These are phyloP conservation scores for Crotalaria pallida DNA, from an alignment of 306 rosid genomes.

Conservation along the genomic window DNA sequence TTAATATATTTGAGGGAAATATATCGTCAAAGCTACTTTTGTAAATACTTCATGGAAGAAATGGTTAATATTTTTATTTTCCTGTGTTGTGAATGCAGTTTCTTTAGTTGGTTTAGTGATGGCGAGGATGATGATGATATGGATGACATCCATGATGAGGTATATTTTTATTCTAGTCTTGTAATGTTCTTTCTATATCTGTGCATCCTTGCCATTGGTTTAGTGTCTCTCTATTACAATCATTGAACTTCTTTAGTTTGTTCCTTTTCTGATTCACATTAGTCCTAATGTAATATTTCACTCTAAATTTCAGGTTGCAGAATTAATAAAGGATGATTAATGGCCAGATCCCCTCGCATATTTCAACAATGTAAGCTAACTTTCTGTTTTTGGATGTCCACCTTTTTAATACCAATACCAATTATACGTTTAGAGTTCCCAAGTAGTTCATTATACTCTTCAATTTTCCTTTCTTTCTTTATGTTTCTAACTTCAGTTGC, in stretches of 20 bases:
- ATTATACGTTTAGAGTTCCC: neutral
- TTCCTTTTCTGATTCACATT: neutral
- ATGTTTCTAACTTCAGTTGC: constrained; percentile 12
- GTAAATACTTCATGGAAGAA: neutral
- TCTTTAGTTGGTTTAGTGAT: constrained; percentile 57
- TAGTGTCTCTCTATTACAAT: neutral
- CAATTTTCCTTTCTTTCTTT: neutral
- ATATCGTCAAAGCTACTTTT: neutral
- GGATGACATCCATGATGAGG: constrained; percentile 90
- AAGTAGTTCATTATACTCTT: neutral
- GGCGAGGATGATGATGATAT: constrained; percentile 69
- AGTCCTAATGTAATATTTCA: neutral
- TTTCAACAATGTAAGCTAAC: constrained; percentile 61
- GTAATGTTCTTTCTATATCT: constrained; percentile 29
- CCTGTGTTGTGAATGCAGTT: constrained; percentile 32
- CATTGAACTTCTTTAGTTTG: neutral
- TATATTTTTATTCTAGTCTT: constrained; percentile 20
- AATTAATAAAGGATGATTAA: constrained; percentile 77
- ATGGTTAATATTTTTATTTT: neutral
- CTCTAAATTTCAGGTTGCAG: constrained; percentile 36
- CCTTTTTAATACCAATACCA: constrained; percentile 3
- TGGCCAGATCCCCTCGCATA: constrained; percentile 89
- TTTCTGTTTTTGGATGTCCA: constrained; percentile 5
- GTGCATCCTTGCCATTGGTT: neutral
- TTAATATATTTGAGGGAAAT: neutral